phyloP scores from a whole-genome alignment of 164 flowering plant genomes.

The Dillenia turbinata region DNA sequence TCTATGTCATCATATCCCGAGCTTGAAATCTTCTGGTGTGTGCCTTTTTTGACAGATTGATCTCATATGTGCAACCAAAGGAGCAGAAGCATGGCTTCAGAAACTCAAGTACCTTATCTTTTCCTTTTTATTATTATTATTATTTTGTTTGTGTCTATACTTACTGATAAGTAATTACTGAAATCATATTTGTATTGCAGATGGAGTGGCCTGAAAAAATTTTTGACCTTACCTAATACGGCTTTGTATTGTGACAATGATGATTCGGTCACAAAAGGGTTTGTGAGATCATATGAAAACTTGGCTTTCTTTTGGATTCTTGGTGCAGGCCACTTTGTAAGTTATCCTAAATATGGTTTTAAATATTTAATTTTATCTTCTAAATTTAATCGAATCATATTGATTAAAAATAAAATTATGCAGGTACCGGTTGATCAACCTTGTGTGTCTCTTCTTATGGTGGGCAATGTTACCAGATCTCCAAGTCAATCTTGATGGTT shows the following conservation, averaged over 20 bases:
- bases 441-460: constrained; percentile 21
- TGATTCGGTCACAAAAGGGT: neutral
- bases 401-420: neutral
- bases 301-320: too few relatives aligned
- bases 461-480: constrained; percentile 19
- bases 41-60: constrained; percentile 17
- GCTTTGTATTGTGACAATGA: constrained; percentile 13
- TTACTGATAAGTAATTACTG: neutral
- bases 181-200: neutral
- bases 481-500: constrained; percentile 7
- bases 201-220: constrained; percentile 14
- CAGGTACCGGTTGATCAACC: constrained; percentile 30
- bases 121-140: neutral
- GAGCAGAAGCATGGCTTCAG: constrained; percentile 26
- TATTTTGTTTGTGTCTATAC: neutral
- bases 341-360: neutral
- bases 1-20: neutral
- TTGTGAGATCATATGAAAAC: too few relatives aligned
- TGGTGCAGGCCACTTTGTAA: constrained; percentile 16
- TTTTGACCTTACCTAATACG: constrained; percentile 2
- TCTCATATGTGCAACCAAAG: constrained; percentile 27
- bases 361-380: neutral
- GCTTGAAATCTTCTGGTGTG: neutral
- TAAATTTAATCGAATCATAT: neutral
- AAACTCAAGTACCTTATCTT: constrained; percentile 21